phyloP scores from a whole-genome alignment of 2,329 filamentous ascomycete genomes.

The Epichloe brachyelytri region DNA sequence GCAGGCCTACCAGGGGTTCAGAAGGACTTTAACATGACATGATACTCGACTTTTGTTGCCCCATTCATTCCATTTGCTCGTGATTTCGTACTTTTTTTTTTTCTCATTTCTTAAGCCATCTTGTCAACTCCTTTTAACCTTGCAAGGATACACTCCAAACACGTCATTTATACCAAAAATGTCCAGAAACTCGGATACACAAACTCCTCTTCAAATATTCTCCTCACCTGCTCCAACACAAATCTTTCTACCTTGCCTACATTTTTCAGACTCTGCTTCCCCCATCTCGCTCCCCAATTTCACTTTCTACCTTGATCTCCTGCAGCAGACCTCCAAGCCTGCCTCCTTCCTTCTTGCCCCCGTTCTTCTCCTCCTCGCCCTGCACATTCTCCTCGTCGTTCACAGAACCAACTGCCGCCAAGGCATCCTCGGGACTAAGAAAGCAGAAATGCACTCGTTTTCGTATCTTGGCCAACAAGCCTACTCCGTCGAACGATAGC shows the following conservation, averaged over 20 bases:
- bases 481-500: slow-evolving; percentile 87
- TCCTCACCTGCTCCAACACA: slow-evolving; percentile 86
- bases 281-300: slow-evolving; percentile 89
- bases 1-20: slow-evolving; percentile 88
- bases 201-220: slow-evolving; percentile 97
- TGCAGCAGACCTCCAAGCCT: slow-evolving; percentile 66
- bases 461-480: slow-evolving; percentile 81
- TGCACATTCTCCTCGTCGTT: slow-evolving; percentile 18
- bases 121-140: too few species aligned
- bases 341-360: slow-evolving; percentile 16
- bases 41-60: background rate
- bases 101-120: background rate
- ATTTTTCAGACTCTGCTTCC: slow-evolving; percentile 93
- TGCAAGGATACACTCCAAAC: background rate
- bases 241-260: slow-evolving; percentile 98
- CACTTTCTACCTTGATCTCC: slow-evolving; percentile 91
- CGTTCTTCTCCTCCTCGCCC: slow-evolving; percentile 6
- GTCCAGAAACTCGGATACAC: slow-evolving; percentile 99
- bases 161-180: slow-evolving; percentile 60
- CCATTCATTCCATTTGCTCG: background rate
- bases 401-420: slow-evolving; percentile 50
- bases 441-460: slow-evolving; percentile 90
- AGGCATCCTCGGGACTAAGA: slow-evolving; percentile 78
- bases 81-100: background rate
- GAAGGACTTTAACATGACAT: slow-evolving; percentile 54